These are phyloP conservation scores for Arachnomyces sp. DNA, from an alignment of 2,329 filamentous ascomycete species.

Conservation along the genomic window DNA sequence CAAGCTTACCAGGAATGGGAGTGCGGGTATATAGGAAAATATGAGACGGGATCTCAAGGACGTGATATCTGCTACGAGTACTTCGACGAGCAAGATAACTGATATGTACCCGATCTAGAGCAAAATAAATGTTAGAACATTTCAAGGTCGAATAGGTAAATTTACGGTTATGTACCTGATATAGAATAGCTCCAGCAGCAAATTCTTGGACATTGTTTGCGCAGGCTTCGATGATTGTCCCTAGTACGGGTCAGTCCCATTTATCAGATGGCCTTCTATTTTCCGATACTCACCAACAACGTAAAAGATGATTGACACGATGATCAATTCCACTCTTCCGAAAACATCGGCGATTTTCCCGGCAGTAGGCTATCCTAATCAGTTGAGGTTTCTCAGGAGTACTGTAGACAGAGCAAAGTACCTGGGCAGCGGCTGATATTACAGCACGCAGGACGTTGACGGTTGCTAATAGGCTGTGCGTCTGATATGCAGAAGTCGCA, in stretches of 20 bases:
- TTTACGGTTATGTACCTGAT: constrained; percentile 32
- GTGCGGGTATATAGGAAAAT: constrained; percentile 56
- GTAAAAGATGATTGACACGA: constrained; percentile 50
- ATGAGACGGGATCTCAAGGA: constrained; percentile 55
- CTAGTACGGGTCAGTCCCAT: constrained; percentile 12
- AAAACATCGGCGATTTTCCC: constrained; percentile 58
- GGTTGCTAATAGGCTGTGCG: constrained; percentile 51
- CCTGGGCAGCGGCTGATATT: constrained; percentile 49
- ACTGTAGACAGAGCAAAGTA: constrained; percentile 14
- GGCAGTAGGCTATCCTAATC: constrained; percentile 41
- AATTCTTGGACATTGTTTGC: constrained; percentile 45
- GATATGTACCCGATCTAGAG: constrained; percentile 52
- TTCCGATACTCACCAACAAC: constrained; percentile 31
- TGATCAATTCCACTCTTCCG: constrained; percentile 51
- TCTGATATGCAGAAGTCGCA: constrained; percentile 44
- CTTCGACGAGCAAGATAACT: constrained; percentile 53
- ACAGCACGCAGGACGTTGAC: constrained; percentile 52
- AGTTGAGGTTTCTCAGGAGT: background rate
- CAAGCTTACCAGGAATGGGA: constrained; percentile 44
- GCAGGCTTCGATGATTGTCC: constrained; percentile 50
- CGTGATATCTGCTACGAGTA: constrained; percentile 56
- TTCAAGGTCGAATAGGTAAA: background rate
- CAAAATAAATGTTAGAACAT: background rate
- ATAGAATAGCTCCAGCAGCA: constrained; percentile 50
- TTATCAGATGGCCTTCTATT: background rate